phyloP scores from a whole-genome alignment of 2,329 filamentous ascomycete genomes.

The Ophiostoma sp. region DNA sequence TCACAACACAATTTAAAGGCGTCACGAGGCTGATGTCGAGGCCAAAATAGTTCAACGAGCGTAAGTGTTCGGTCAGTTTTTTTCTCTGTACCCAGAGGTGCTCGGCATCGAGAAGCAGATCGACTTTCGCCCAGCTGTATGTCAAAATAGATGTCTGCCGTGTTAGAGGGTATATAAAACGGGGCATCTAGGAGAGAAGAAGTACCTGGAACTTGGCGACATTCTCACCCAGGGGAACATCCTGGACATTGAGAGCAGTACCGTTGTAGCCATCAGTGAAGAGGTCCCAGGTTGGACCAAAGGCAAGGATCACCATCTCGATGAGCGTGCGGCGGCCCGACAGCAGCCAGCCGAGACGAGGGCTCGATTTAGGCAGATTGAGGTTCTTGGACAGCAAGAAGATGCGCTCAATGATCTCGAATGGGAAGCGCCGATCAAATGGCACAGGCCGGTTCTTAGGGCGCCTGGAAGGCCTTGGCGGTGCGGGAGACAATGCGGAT shows the following conservation, averaged over 20 bases:
- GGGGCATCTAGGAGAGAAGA: no score
- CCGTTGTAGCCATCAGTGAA: slow-evolving; percentile 35
- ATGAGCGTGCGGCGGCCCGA: slow-evolving; percentile 36
- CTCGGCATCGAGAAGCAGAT: slow-evolving; percentile 26
- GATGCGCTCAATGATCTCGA: slow-evolving; percentile 50
- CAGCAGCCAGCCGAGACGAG: slow-evolving; percentile 42
- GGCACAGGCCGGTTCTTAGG: slow-evolving; percentile 15
- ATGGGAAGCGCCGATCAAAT: slow-evolving; percentile 38
- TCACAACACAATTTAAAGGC: background rate
- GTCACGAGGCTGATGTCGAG: background rate
- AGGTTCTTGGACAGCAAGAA: slow-evolving; percentile 47
- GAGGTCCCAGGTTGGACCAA: slow-evolving; percentile 39
- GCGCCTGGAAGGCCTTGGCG: background rate
- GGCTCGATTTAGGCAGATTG: slow-evolving; percentile 42
- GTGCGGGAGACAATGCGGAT: no score
- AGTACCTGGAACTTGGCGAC: background rate
- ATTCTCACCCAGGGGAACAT: background rate
- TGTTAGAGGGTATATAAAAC: no score
- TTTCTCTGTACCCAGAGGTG: slow-evolving; percentile 21
- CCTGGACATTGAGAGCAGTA: background rate
- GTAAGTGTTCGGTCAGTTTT: background rate
- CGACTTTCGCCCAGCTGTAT: slow-evolving; percentile 23
- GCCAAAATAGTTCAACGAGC: background rate
- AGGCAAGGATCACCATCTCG: slow-evolving; percentile 35
- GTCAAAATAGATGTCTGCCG: slow-evolving; percentile 17